Percentiles rank a stretch among this genome's conserved stretches.
These are phyloP conservation scores for Diaporthe citrichinensis DNA, from an alignment of 2,329 filamentous ascomycete species.

Conservation along the genomic window DNA sequence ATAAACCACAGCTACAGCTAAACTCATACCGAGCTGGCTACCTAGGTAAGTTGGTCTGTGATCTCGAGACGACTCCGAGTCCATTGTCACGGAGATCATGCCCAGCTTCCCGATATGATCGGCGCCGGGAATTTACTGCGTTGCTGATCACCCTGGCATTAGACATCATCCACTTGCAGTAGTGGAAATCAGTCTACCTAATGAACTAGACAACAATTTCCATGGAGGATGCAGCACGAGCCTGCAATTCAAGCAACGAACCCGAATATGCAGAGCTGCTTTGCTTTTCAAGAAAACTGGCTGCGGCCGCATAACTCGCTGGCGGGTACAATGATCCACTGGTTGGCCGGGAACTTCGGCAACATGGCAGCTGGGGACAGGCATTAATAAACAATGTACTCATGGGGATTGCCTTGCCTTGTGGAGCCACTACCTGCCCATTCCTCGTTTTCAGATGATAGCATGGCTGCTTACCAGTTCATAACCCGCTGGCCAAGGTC, in stretches of 20 bases:
- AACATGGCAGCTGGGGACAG: not conserved
- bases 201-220: not conserved
- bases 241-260: not conserved
- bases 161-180: not conserved
- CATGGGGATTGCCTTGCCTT: not conserved
- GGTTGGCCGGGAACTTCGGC: slow-evolving; percentile 6
- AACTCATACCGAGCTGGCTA: not conserved
- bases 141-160: not conserved
- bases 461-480: not conserved
- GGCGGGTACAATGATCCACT: not conserved
- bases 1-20: not conserved
- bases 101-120: slow-evolving; percentile 12
- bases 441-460: not conserved
- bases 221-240: not conserved
- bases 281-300: not conserved
- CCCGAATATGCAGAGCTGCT: too few relatives aligned
- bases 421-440: not conserved
- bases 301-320: not conserved
- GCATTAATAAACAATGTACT: not conserved
- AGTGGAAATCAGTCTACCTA: not conserved
- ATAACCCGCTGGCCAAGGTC: not conserved
- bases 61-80: not conserved
- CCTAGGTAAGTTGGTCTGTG: not conserved
- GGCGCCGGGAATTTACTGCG: not conserved
- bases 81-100: not conserved